Percentiles rank a stretch among this genome's conserved stretches.
Evolutionary conservation across 2,329 filamentous ascomycete genomes (phyloP).

Genomic region (Monosporascus cannonballus): DNA sequence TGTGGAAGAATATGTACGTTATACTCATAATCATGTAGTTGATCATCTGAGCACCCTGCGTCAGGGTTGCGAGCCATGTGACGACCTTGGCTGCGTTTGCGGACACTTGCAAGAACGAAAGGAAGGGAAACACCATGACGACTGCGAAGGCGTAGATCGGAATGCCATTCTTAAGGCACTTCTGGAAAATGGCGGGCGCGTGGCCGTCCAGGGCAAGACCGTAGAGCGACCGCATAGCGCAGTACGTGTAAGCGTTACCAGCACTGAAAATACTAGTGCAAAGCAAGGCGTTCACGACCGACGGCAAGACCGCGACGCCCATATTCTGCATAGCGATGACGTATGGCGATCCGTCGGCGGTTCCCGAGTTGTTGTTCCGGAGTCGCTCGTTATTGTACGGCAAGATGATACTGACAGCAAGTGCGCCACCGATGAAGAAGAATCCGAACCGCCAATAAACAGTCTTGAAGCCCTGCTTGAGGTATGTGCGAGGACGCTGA

Average conservation of each 20-base stretch:
- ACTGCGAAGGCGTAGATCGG: slow-evolving; percentile 57
- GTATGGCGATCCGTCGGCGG: slow-evolving; percentile 48
- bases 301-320: slow-evolving; percentile 44
- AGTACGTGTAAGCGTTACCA: slow-evolving; percentile 57
- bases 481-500: slow-evolving; percentile 48
- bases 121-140: slow-evolving; percentile 53
- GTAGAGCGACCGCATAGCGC: slow-evolving; percentile 54
- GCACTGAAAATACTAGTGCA: slow-evolving; percentile 54
- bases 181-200: slow-evolving; percentile 44
- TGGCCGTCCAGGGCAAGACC: slow-evolving; percentile 52
- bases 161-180: slow-evolving; percentile 51
- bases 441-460: slow-evolving; percentile 60
- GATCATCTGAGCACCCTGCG: slow-evolving; percentile 39
- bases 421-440: slow-evolving; percentile 61
- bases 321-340: slow-evolving; percentile 54
- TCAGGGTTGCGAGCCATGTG: slow-evolving; percentile 33
- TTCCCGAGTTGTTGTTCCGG: slow-evolving; percentile 40
- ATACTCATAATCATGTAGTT: slow-evolving; percentile 56
- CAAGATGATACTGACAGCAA: slow-evolving; percentile 57
- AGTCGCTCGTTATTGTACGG: slow-evolving; percentile 55
- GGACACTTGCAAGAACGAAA: slow-evolving; percentile 44
- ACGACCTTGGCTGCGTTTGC: slow-evolving; percentile 24
- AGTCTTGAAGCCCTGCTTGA: slow-evolving; percentile 60
- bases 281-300: slow-evolving; percentile 57
- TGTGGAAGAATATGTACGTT: slow-evolving; percentile 55